Evolutionary conservation across 495 filamentous ascomycete species (phyloP), one percentile per base, ranked within the genome.

Genomic region (Xylaria bambusicola): DNA sequence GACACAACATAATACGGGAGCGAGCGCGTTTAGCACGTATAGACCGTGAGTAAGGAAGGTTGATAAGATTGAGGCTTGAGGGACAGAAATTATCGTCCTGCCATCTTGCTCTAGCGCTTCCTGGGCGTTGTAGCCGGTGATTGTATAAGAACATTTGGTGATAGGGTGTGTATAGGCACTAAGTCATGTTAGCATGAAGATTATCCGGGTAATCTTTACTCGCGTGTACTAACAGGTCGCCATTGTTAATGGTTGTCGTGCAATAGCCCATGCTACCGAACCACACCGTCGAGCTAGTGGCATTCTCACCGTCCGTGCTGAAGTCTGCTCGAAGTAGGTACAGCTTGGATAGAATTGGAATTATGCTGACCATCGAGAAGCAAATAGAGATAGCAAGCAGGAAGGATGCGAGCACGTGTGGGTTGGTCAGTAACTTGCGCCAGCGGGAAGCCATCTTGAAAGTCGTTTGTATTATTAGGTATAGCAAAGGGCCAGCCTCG

Each of bases 211-310:
- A 24, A 33, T 27, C 8, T 29, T 7, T 23, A 10, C 21, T 24
- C 29, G 12, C 15, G 9, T 17, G 33, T 53, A 61, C 58, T 54
- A 6, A 55, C 58, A 29, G n/a, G 33, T 8, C 17, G 13, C 13
- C 51, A 21, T 55, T 31, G 51, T 27, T 26, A 24, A 13, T 17
- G 18, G 38, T n/a, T 5, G 44, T 45, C 5, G 26, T 35, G n/a
- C 58, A 61, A 35, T 61, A 54, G 21, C 58, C 58, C 8, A 52
- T 9, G 35, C 10, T 38, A n/a, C 50, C 17, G 13, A 61, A 33
- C 58, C 58, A 61, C 4, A 49, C 51, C 13, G 58, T 61, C 17
- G 36, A 53, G 26, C 18, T 26, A 20, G 38, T 26, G 5, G 33
- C 2, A 27, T 26, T 9, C 3, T 12, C 44, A 6, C 9, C 9